Percentiles rank a stretch among this genome's conserved stretches.
Evolutionary conservation across 257 asterid genomes (phyloP).

Genomic region (Primulina tabacum): DNA sequence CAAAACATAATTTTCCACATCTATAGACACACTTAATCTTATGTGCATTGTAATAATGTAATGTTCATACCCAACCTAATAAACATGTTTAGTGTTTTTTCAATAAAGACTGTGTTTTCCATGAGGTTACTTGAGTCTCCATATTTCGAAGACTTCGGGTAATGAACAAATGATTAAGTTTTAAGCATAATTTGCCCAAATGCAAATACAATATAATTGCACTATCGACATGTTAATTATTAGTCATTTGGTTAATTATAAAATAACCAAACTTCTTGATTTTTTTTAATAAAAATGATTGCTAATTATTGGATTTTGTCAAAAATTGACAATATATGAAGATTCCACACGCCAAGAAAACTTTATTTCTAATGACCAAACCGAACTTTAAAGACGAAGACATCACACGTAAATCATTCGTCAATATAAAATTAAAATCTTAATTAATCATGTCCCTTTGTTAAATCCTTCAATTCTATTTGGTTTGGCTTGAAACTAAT

Average conservation of each 20-base stretch:
- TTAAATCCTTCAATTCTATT: too few species aligned
- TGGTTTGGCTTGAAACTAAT: too few species aligned
- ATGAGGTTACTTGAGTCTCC: constrained; percentile 22
- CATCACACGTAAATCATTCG: neutral
- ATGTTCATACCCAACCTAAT: neutral
- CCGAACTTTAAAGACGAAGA: neutral
- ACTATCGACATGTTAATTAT: constrained; percentile 17
- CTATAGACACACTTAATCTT: too few species aligned
- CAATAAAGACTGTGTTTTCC: neutral
- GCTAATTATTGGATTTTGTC: constrained; percentile 22
- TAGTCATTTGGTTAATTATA: neutral
- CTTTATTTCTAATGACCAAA: too few species aligned
- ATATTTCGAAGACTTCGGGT: constrained; percentile 4
- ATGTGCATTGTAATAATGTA: too few species aligned
- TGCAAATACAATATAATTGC: neutral
- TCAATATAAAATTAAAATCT: too few species aligned
- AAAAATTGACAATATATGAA: constrained; percentile 7
- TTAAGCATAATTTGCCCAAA: neutral
- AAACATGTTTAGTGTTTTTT: neutral
- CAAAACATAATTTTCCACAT: too few species aligned
- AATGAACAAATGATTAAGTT: neutral
- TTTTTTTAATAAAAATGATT: constrained; percentile 16
- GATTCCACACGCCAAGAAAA: neutral
- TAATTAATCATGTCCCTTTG: neutral
- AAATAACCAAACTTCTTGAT: neutral